Conservation (phyloP, 2,329 filamentous ascomycete species). For the Trichoderma asperellum region DNA sequence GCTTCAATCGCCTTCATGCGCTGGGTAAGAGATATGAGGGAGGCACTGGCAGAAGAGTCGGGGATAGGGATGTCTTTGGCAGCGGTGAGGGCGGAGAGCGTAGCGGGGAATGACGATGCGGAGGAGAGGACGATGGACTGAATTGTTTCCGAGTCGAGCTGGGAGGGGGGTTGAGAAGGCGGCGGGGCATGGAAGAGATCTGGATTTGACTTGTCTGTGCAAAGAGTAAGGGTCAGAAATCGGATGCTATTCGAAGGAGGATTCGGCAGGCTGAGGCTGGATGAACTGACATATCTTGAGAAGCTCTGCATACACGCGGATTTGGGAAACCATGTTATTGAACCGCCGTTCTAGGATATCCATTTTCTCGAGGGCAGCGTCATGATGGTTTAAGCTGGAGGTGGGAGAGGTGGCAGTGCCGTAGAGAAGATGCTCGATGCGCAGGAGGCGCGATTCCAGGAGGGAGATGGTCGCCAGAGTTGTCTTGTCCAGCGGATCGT, state of each 20-base stretch:
- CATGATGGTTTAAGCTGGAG: slow-evolving; percentile 38
- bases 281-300: slow-evolving; percentile 60
- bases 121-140: slow-evolving; percentile 60
- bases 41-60: slow-evolving; percentile 57
- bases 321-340: slow-evolving; percentile 51
- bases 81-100: slow-evolving; percentile 61
- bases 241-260: not conserved
- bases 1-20: slow-evolving; percentile 65
- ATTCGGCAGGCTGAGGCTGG: not conserved
- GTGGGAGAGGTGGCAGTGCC: slow-evolving; percentile 47
- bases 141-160: slow-evolving; percentile 56
- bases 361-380: slow-evolving; percentile 50
- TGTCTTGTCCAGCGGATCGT: slow-evolving; percentile 53
- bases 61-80: slow-evolving; percentile 61
- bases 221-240: not conserved
- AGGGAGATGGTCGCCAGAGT: slow-evolving; percentile 59
- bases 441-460: slow-evolving; percentile 61
- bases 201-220: slow-evolving; percentile 56
- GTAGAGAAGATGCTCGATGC: slow-evolving; percentile 63
- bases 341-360: slow-evolving; percentile 60
- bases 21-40: slow-evolving; percentile 61
- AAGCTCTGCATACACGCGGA: slow-evolving; percentile 62
- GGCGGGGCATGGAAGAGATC: slow-evolving; percentile 57
- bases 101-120: slow-evolving; percentile 59
- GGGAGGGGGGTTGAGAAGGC: slow-evolving; percentile 53